phyloP scores from a whole-genome alignment of 129 eudicot species.

The Lactuca sativa region DNA sequence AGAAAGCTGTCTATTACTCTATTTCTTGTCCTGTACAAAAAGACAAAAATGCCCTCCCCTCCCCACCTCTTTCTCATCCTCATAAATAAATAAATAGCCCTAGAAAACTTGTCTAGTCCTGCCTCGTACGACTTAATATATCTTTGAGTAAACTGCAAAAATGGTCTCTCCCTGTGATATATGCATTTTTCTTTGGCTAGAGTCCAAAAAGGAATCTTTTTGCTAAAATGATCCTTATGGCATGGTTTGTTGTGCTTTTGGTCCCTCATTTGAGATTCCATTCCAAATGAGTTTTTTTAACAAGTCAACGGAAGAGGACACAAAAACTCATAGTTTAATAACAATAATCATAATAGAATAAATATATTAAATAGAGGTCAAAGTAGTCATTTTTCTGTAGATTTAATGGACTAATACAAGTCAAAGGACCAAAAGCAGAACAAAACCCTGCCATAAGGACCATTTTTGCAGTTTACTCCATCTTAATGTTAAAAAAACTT shows the following conservation, averaged over 20 bases:
- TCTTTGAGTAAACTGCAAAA: background rate
- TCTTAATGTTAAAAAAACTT: background rate
- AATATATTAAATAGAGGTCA: background rate
- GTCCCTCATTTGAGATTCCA: background rate
- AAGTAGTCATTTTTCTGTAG: background rate
- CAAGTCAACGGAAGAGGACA: no score
- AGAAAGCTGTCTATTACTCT: no score
- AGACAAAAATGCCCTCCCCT: no score
- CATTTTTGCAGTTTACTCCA: background rate
- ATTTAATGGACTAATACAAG: background rate
- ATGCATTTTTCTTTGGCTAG: background rate
- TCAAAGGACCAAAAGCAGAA: no score
- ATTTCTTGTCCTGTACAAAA: no score
- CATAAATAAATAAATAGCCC: background rate
- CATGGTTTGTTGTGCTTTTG: background rate
- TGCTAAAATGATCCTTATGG: background rate
- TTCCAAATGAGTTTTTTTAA: background rate
- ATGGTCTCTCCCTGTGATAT: background rate
- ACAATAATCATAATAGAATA: no score
- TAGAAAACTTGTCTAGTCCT: background rate
- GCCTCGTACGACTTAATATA: no score
- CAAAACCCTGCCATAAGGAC: background rate
- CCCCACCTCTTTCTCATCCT: no score
- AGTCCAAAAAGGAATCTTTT: background rate
- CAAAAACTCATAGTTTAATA: no score